A percentile compares a stretch with the other conserved stretches of the same genome.
Evolutionary conservation across 75 land plant genomes (phyloP).

Genomic region (Selaginella moellendorffii): DNA sequence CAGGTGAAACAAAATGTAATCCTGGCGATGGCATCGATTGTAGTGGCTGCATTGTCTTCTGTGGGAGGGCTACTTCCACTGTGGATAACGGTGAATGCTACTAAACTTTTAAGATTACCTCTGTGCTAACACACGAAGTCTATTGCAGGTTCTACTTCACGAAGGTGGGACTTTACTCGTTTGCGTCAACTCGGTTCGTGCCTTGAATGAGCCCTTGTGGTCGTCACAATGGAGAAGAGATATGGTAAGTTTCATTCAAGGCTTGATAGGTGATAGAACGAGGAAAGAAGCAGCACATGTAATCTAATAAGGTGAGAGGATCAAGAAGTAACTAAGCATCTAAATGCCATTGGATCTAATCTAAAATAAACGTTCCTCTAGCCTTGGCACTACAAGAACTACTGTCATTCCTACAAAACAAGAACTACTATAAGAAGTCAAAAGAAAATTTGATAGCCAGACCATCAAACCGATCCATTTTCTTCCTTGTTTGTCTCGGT

Average conservation of each 20-base stretch:
- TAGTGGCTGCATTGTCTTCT: slow-evolving; percentile 84
- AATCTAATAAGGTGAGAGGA: too few relatives aligned
- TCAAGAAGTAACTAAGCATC: too few relatives aligned
- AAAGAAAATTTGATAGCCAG: too few relatives aligned
- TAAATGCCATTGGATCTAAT: too few relatives aligned
- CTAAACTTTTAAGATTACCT: not conserved
- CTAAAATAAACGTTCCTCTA: too few relatives aligned
- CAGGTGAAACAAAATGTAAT: slow-evolving; percentile 96
- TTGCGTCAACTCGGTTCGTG: slow-evolving; percentile 82
- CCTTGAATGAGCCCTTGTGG: slow-evolving; percentile 66
- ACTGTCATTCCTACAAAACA: too few relatives aligned
- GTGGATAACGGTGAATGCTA: slow-evolving; percentile 76
- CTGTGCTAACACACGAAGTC: not conserved
- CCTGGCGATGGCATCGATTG: slow-evolving; percentile 78
- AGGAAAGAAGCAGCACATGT: not conserved
- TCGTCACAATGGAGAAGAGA: slow-evolving; percentile 9
- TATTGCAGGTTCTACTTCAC: slow-evolving; percentile 79
- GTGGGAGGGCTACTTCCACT: slow-evolving; percentile 90
- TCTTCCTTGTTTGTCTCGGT: too few relatives aligned
- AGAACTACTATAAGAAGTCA: too few relatives aligned
- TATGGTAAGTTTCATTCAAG: not conserved
- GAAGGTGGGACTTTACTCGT: slow-evolving; percentile 98
- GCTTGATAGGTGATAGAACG: not conserved
- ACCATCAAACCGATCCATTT: too few relatives aligned
- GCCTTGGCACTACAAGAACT: too few relatives aligned